A percentile compares a stretch with the other conserved stretches of the same genome.
These are phyloP conservation scores for Vigna nakashimae DNA, from an alignment of 306 rosid genomes.

Conservation along the genomic window DNA sequence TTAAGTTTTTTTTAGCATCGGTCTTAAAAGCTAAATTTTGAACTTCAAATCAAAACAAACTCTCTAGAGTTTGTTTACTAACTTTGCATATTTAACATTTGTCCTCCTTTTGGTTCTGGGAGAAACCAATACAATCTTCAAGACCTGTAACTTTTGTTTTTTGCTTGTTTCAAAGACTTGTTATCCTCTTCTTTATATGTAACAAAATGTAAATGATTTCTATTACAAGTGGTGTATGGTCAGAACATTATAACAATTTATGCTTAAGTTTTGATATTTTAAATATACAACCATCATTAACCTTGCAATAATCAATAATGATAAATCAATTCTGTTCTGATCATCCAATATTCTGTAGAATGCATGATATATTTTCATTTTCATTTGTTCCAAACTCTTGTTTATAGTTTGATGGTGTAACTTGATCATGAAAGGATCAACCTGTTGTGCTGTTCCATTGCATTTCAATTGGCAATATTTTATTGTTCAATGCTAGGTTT, in stretches of 20 bases:
- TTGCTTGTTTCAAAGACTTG: too few species aligned
- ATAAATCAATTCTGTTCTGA: background rate
- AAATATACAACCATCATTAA: background rate
- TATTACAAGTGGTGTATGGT: background rate
- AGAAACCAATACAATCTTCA: too few species aligned
- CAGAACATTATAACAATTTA: background rate
- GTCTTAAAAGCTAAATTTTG: too few species aligned
- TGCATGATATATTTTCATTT: constrained; percentile 20
- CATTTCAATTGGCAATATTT: constrained; percentile 33
- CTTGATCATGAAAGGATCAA: constrained; percentile 20
- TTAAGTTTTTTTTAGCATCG: too few species aligned
- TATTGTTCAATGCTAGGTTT: constrained; percentile 40
- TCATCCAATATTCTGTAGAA: background rate
- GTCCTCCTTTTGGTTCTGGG: too few species aligned
- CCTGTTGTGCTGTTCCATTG: background rate
- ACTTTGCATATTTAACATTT: too few species aligned
- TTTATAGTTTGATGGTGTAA: constrained; percentile 34
- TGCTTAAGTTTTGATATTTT: background rate
- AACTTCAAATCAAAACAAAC: too few species aligned
- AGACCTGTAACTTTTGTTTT: too few species aligned
- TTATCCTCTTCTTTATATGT: background rate
- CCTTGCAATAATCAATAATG: background rate
- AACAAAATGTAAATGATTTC: too few species aligned
- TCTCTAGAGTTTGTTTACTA: too few species aligned
- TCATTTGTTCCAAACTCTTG: background rate